Conservation (phyloP, 108 stramenopile genomes). For the Nitzschia sp. region DNA sequence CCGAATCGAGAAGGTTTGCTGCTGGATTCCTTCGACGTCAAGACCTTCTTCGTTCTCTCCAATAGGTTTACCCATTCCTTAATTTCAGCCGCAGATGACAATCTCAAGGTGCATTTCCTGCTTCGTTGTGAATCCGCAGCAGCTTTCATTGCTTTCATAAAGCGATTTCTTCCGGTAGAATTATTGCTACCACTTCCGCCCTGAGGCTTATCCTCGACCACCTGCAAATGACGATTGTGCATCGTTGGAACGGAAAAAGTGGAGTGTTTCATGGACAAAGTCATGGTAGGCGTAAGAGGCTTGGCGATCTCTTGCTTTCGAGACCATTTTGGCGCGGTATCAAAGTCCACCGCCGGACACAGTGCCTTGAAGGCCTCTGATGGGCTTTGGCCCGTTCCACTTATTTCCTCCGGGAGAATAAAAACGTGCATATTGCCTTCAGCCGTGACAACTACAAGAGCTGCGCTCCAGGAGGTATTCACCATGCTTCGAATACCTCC, state of each 20-base stretch:
- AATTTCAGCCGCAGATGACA: constrained; percentile 19
- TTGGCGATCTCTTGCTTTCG: constrained; percentile 23
- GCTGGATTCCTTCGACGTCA: constrained; percentile 2
- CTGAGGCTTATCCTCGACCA: constrained; percentile 15
- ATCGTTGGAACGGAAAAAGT: constrained; percentile 8
- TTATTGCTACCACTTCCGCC: not conserved
- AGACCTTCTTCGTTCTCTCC: constrained; percentile 25
- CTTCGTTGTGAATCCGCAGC: constrained; percentile 13
- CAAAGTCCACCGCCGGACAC: constrained; percentile 28
- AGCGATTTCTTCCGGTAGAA: constrained; percentile 13
- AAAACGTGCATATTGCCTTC: constrained; percentile 68
- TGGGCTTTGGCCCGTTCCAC: not conserved
- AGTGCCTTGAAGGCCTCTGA: constrained; percentile 28
- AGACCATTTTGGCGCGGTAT: constrained; percentile 12
- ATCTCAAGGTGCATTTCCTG: constrained; percentile 28
- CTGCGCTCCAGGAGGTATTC: constrained; percentile 58
- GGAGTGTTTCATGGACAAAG: constrained; percentile 9
- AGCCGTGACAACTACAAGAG: constrained; percentile 58
- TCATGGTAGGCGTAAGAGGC: constrained; percentile 23
- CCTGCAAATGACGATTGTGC: constrained; percentile 18
- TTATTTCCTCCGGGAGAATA: constrained; percentile 38
- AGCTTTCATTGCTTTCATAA: constrained; percentile 35
- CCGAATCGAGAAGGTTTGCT: not conserved
- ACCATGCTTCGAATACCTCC: constrained; percentile 41
- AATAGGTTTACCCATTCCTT: constrained; percentile 18